These are phyloP conservation scores for Mucuna pruriens DNA, from an alignment of 306 rosid genomes.

Conservation along the genomic window DNA sequence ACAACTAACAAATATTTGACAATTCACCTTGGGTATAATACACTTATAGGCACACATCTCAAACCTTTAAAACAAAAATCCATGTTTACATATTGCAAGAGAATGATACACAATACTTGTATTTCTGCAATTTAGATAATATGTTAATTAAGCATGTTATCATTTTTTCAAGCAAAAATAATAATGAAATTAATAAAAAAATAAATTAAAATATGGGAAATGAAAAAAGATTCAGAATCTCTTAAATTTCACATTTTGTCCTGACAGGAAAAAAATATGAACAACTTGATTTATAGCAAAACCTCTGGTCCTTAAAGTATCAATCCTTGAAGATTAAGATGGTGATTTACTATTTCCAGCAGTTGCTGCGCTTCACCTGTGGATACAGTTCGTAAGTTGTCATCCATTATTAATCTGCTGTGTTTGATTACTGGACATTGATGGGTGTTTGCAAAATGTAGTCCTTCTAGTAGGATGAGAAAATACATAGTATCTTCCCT, in stretches of 20 bases:
- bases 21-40: too few species aligned
- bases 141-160: not conserved
- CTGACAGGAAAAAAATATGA: not conserved
- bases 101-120: not conserved
- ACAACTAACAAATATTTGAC: too few species aligned
- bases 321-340: not conserved
- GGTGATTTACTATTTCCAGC: not conserved
- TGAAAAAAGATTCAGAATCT: not conserved
- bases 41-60: not conserved
- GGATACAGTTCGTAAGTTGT: not conserved
- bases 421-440: constrained; percentile 3
- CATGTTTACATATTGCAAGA: not conserved
- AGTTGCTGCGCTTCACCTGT: not conserved
- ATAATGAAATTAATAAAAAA: not conserved
- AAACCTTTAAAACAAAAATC: not conserved
- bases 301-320: not conserved
- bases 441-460: not conserved
- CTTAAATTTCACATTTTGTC: not conserved
- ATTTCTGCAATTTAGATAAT: not conserved
- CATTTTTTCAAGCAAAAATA: not conserved
- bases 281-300: not conserved
- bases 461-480: not conserved
- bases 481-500: not conserved
- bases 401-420: not conserved
- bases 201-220: not conserved